Base-by-base conservation (phyloP, 495 filamentous ascomycete genomes). In the Letharia columbiana region DNA sequence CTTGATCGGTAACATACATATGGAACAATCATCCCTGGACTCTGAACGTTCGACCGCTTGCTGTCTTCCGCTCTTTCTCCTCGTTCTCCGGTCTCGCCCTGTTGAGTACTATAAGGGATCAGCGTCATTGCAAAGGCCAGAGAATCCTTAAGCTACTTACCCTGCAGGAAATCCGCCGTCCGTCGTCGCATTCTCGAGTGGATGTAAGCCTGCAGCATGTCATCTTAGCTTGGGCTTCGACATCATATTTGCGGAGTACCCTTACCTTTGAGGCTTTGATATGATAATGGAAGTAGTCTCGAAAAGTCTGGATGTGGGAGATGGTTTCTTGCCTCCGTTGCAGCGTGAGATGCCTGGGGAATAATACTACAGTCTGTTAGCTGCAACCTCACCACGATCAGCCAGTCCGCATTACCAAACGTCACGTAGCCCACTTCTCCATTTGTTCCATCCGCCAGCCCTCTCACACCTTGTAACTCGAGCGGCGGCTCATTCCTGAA, bases 211-310 rank as follows among this genome's bases (percentile, higher is more conserved):
- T 91, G 44, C 67, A 54, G 31, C 31, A 35, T 58, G 67, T 75
- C 57, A n/a, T 62, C 12, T 39, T 23, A 42, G 44, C 57, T 6
- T 62, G 35, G 18, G 63, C 45, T 49, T 35, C 3, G 13, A 37
- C 59, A 54, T 15, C 31, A n/a, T 11, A 35, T 10, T 15, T 50
- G 20, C 17, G 15, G n/a, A 11, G 28, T n/a, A n/a, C 33, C 31
- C 79, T 64, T 75, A 89, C 87, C 81, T 96, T 98, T 58, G 93
- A 96, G 39, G 94, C 94, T 78, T 99, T 99, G 80, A 99, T 99
- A 77, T 99, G 94, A 76, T 99, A 99, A 76, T 99, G 94, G 83
- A 99, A 99, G 76, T 99, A 98, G 72, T 98, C 95, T 66, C 94
- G 90, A 89, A 99, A 99, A 23, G 93, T 99, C 78, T 99, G 95